Evolutionary conservation across 1,284 basidiomycete genomes (phyloP).

Genomic region (Ustilago loliicola): DNA sequence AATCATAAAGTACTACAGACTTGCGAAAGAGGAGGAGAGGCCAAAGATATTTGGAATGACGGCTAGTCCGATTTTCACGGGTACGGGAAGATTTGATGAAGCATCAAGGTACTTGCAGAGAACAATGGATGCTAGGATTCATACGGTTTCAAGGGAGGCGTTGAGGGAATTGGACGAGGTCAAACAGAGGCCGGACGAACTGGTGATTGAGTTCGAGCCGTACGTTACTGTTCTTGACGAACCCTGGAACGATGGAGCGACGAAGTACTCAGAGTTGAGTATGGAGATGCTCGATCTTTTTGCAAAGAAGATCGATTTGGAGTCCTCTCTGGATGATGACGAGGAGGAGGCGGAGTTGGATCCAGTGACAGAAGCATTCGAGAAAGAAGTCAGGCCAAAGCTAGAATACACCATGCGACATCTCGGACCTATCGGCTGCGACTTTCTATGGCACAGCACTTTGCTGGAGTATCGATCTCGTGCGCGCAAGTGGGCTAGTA

Average conservation of each 20-base stretch:
- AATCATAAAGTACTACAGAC: conserved; percentile 60
- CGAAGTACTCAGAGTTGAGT: conserved; percentile 13
- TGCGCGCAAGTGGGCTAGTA: conserved; percentile 26
- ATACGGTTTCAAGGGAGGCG: conserved; percentile 36
- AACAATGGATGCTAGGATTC: conserved; percentile 51
- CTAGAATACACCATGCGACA: conserved; percentile 45
- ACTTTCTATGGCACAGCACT: conserved; percentile 55
- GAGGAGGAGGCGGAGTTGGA: conserved; percentile 19
- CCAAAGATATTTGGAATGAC: conserved; percentile 65
- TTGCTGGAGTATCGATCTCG: conserved; percentile 34
- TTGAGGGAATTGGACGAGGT: conserved; percentile 35
- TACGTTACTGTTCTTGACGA: conserved; percentile 23
- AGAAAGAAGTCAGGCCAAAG: conserved; percentile 38
- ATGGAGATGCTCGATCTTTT: conserved; percentile 24
- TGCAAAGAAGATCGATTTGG: neutral
- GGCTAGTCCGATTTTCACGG: conserved; percentile 53
- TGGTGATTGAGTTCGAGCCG: conserved; percentile 56
- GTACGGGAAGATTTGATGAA: conserved; percentile 20
- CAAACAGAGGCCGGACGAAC: conserved; percentile 47
- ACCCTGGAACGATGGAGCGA: neutral
- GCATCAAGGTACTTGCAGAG: conserved; percentile 41
- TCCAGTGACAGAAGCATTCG: conserved; percentile 21
- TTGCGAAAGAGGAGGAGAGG: conserved; percentile 15
- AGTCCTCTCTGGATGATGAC: conserved; percentile 8
- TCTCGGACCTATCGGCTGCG: conserved; percentile 50